Percentiles rank a stretch among this genome's conserved stretches.
These are phyloP conservation scores for Sordariomycetes sp. DNA, from an alignment of 2,329 filamentous ascomycete genomes.

Conservation along the genomic window DNA sequence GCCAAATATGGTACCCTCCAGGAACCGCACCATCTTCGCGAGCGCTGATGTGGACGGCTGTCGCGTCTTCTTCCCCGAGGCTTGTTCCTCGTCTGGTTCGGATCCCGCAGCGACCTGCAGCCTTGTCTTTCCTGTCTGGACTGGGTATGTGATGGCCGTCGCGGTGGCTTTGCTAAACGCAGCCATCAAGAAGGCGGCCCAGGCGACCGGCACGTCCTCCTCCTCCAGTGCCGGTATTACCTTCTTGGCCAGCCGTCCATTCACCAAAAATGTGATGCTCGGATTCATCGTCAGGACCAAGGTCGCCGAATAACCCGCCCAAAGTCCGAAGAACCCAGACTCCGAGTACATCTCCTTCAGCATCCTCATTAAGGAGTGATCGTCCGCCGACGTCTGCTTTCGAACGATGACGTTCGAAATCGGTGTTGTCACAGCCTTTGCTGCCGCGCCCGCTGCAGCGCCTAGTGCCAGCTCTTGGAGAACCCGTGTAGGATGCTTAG, in stretches of 20 bases:
- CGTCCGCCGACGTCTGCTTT: slow-evolving; percentile 58
- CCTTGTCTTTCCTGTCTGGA: slow-evolving; percentile 75
- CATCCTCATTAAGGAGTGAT: slow-evolving; percentile 44
- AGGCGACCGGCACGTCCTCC: slow-evolving; percentile 26
- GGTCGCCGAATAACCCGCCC: slow-evolving; percentile 79
- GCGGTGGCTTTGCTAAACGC: slow-evolving; percentile 73
- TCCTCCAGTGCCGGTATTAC: slow-evolving; percentile 41
- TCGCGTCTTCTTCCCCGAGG: slow-evolving; percentile 5
- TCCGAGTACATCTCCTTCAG: slow-evolving; percentile 55
- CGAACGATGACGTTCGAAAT: slow-evolving; percentile 74
- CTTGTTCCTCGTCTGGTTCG: not conserved
- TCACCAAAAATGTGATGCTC: slow-evolving; percentile 75
- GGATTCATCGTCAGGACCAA: slow-evolving; percentile 78
- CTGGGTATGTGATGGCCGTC: slow-evolving; percentile 71
- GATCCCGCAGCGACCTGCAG: slow-evolving; percentile 49
- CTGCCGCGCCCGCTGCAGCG: slow-evolving; percentile 62
- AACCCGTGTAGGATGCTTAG: slow-evolving; percentile 38
- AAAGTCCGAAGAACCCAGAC: slow-evolving; percentile 67
- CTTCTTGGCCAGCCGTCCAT: slow-evolving; percentile 57
- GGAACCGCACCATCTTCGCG: slow-evolving; percentile 10
- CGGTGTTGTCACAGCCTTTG: slow-evolving; percentile 70
- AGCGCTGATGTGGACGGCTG: slow-evolving; percentile 2
- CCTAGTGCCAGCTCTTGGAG: slow-evolving; percentile 69
- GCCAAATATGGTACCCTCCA: slow-evolving; percentile 48
- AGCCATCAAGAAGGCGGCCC: slow-evolving; percentile 43